phyloP scores from a whole-genome alignment of 495 filamentous ascomycete species.

The Hypoxylon rickii region DNA sequence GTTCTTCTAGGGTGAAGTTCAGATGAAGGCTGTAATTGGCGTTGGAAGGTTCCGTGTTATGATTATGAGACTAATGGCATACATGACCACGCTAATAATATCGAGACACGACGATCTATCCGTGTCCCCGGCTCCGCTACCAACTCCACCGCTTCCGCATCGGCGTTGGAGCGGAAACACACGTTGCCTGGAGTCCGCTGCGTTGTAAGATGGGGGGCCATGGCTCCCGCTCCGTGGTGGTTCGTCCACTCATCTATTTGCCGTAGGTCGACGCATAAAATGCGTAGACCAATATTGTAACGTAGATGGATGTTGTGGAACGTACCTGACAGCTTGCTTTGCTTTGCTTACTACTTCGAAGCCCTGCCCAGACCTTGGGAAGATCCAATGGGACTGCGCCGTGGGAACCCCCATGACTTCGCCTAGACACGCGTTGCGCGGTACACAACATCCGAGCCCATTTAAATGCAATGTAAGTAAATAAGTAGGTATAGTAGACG shows the following conservation, averaged over 20 bases:
- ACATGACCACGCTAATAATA: conserved; percentile 30
- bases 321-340: conserved; percentile 18
- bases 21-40: conserved; percentile 4
- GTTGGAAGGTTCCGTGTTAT: conserved; percentile 5
- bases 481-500: conserved; percentile 8
- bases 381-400: conserved; percentile 15
- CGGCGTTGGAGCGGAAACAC: conserved; percentile 22
- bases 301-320: conserved; percentile 28
- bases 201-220: conserved; percentile 19
- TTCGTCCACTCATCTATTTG: conserved; percentile 20
- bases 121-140: conserved; percentile 30
- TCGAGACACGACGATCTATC: conserved; percentile 32
- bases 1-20: conserved; percentile 4
- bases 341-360: conserved; percentile 24
- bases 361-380: conserved; percentile 1
- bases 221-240: conserved; percentile 8
- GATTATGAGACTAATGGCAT: conserved; percentile 8
- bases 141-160: conserved; percentile 30
- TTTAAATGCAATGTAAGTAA: conserved; percentile 1
- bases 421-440: conserved; percentile 17
- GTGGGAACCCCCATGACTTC: conserved; percentile 16
- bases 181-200: conserved; percentile 22
- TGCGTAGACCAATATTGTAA: conserved; percentile 31
- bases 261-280: conserved; percentile 12
- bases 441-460: conserved; percentile 1